These are phyloP conservation scores for Annona squamosa DNA, from an alignment of 164 flowering plant species.

Conservation along the genomic window DNA sequence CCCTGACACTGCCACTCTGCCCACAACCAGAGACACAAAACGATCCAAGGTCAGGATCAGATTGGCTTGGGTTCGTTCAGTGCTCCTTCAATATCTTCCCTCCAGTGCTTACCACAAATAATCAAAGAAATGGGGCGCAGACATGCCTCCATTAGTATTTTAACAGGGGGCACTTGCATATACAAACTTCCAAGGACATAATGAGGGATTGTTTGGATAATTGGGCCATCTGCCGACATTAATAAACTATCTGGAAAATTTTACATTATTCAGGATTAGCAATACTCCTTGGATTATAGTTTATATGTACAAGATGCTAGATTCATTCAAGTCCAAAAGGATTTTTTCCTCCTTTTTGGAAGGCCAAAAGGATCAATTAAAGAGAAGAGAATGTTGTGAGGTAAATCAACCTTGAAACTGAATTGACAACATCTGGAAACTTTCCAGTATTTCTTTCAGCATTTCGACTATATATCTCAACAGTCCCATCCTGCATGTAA, in stretches of 20 bases:
- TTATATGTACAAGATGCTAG: background rate
- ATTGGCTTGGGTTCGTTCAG: background rate
- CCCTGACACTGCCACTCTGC: no score
- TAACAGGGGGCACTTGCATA: no score
- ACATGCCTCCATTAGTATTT: no score
- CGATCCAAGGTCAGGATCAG: background rate
- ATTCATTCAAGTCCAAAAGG: background rate
- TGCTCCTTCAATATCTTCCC: background rate
- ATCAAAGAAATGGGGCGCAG: no score
- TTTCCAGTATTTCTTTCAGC: conserved; percentile 93
- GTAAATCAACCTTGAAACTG: conserved; percentile 51
- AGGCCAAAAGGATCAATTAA: background rate
- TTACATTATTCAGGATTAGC: background rate
- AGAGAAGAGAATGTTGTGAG: background rate
- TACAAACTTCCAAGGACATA: no score
- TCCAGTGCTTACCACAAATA: no score
- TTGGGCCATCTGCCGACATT: background rate
- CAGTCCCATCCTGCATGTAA: conserved; percentile 75
- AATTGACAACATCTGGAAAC: conserved; percentile 80
- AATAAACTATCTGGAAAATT: background rate
- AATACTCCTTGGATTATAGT: background rate
- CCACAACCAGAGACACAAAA: no score
- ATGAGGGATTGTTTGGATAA: background rate
- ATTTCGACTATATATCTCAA: conserved; percentile 97
- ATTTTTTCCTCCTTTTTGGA: no score